Percentiles rank a stretch among this genome's conserved stretches.
Evolutionary conservation across 2,329 filamentous ascomycete species (phyloP).

Genomic region (Aspergillus tanneri): DNA sequence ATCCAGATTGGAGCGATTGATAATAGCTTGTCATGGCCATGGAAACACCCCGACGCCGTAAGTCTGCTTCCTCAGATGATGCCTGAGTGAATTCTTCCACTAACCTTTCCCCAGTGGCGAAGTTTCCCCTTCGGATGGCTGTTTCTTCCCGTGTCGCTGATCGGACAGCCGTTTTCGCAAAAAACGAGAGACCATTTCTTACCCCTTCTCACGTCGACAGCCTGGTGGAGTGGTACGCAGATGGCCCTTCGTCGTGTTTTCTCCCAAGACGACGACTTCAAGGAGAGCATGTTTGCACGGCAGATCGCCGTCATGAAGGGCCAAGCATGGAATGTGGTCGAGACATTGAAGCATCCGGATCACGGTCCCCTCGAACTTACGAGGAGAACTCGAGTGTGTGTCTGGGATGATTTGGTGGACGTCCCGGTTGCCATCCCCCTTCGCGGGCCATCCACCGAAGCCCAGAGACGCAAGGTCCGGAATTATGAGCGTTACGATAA

Average conservation of each 20-base stretch:
- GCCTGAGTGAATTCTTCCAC: neutral
- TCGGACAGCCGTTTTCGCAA: conserved; percentile 93
- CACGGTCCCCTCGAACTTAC: conserved; percentile 94
- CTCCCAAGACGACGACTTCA: conserved; percentile 89
- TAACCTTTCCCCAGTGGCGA: conserved; percentile 54
- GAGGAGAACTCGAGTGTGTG: conserved; percentile 82
- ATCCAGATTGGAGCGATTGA: conserved; percentile 91
- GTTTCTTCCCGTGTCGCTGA: conserved; percentile 92
- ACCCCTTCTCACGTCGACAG: conserved; percentile 88
- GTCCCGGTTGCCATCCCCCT: conserved; percentile 92
- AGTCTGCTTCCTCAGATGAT: conserved; percentile 30
- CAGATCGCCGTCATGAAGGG: conserved; percentile 99
- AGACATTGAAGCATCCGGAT: conserved; percentile 88
- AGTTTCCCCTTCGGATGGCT: conserved; percentile 99
- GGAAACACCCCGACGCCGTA: conserved; percentile 94
- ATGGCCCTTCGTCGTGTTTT: conserved; percentile 82
- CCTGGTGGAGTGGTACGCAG: conserved; percentile 97
- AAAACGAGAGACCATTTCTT: conserved; percentile 92
- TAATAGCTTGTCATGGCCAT: conserved; percentile 97
- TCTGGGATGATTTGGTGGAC: conserved; percentile 97
- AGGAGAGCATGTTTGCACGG: conserved; percentile 97
- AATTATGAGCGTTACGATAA: conserved; percentile 36
- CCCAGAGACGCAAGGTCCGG: conserved; percentile 63
- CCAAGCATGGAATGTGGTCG: conserved; percentile 98
- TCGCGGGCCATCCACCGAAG: conserved; percentile 79